phyloP scores from a whole-genome alignment of 495 filamentous ascomycete species.

The Penicillium macrosclerotiorum region DNA sequence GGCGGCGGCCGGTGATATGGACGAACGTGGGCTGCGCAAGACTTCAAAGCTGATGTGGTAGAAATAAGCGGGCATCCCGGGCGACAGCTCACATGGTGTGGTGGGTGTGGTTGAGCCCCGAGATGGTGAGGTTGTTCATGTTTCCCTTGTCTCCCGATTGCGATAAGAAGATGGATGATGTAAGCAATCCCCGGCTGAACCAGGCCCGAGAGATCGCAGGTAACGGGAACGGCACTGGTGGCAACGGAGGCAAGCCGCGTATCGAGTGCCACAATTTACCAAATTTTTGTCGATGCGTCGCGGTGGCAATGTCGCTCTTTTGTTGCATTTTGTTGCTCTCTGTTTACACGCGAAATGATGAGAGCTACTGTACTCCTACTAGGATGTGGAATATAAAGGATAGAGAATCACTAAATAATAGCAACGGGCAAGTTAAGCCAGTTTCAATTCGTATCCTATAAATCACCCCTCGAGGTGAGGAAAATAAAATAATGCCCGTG shows the following conservation, averaged over 20 bases:
- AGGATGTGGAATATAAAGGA: too few species aligned
- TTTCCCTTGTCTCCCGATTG: too few species aligned
- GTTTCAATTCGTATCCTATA: slow-evolving; percentile 16
- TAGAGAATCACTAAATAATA: too few species aligned
- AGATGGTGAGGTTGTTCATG: background rate
- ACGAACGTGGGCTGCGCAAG: slow-evolving; percentile 47
- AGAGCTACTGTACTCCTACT: too few species aligned
- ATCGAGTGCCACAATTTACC: too few species aligned
- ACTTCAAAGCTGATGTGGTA: slow-evolving; percentile 91
- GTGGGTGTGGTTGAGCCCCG: background rate
- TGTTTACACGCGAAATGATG: too few species aligned
- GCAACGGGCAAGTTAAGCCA: slow-evolving; percentile 15
- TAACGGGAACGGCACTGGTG: background rate
- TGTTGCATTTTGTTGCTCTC: too few species aligned
- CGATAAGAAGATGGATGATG: slow-evolving; percentile 12
- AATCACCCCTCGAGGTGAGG: slow-evolving; percentile 12
- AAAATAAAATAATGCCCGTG: slow-evolving; percentile 34
- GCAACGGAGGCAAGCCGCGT: background rate
- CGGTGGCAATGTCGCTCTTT: too few species aligned
- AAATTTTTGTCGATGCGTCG: too few species aligned
- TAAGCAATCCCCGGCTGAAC: too few species aligned
- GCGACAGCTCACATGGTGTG: slow-evolving; percentile 31
- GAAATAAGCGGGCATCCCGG: slow-evolving; percentile 78
- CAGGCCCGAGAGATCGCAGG: too few species aligned
- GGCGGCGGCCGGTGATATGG: slow-evolving; percentile 9